These are phyloP conservation scores for Lycium barbarum DNA, from an alignment of 257 asterid genomes.

Conservation along the genomic window DNA sequence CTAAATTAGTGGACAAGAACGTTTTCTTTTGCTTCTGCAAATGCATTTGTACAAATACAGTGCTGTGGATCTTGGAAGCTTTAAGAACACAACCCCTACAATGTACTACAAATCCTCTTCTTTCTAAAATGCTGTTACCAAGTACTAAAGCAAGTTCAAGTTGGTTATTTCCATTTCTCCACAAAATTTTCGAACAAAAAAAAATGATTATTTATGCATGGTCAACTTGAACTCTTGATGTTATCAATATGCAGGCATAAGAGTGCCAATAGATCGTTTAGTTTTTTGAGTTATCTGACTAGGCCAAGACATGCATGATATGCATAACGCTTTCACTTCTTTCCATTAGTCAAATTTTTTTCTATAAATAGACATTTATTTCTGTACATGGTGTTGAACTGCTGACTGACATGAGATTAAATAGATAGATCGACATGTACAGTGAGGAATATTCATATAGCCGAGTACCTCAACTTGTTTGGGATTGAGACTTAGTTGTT, in stretches of 20 bases:
- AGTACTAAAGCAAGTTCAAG: background rate
- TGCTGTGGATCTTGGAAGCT: background rate
- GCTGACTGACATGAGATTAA: background rate
- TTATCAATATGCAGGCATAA: slow-evolving; percentile 38
- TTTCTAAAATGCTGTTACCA: background rate
- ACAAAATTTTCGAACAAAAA: background rate
- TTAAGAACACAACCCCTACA: background rate
- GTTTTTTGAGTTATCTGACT: slow-evolving; percentile 30
- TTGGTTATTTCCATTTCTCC: background rate
- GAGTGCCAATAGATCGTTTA: slow-evolving; percentile 37
- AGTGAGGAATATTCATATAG: background rate
- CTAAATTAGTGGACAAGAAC: background rate
- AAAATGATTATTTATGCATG: background rate
- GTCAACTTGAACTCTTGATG: background rate
- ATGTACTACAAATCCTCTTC: background rate
- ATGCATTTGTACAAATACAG: background rate
- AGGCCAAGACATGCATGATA: slow-evolving; percentile 51
- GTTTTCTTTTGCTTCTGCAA: background rate
- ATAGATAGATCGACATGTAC: slow-evolving; percentile 8
- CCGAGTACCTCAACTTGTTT: background rate
- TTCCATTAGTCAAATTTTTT: slow-evolving; percentile 37
- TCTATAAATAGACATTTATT: background rate
- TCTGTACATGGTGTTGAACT: background rate
- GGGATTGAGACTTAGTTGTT: background rate
- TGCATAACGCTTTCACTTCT: slow-evolving; percentile 43